Percentiles rank a stretch among this genome's conserved stretches.
Evolutionary conservation across 2,329 filamentous ascomycete species (phyloP).

Genomic region (Colletotrichum limetticola): DNA sequence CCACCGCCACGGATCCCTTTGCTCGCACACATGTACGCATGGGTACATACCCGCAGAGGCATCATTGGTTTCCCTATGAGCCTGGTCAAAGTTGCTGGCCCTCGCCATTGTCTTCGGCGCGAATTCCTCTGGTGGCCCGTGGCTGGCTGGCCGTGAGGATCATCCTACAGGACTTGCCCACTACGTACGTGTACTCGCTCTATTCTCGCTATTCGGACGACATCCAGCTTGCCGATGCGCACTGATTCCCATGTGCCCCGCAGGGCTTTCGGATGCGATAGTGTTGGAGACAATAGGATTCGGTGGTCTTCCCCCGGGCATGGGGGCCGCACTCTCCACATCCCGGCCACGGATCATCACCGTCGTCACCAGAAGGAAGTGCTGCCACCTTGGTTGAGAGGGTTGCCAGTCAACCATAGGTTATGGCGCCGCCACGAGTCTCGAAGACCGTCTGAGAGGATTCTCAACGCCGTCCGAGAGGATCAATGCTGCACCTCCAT

Average conservation of each 20-base stretch:
- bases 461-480: constrained; percentile 7
- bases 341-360: constrained; percentile 21
- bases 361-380: not conserved
- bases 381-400: not conserved
- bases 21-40: constrained; percentile 4
- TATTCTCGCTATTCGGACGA: constrained; percentile 26
- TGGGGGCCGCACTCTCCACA: not conserved
- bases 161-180: not conserved
- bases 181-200: constrained; percentile 7
- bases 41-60: not conserved
- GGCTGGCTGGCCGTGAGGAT: not conserved
- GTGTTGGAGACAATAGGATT: constrained; percentile 1
- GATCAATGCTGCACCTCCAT: constrained; percentile 17
- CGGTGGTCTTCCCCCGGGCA: not conserved
- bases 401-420: constrained; percentile 21
- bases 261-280: not conserved
- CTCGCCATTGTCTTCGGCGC: constrained; percentile 19
- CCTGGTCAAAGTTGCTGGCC: not conserved
- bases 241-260: not conserved
- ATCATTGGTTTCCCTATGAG: constrained; percentile 6
- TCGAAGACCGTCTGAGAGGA: not conserved
- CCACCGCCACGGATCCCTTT: constrained; percentile 19
- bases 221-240: not conserved
- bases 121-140: constrained; percentile 4
- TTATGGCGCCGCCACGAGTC: constrained; percentile 29